Evolutionary conservation across 202 grass and related monocot species (phyloP), one percentile per base, ranked within the genome.

Genomic region (Alloteropsis angusta): DNA sequence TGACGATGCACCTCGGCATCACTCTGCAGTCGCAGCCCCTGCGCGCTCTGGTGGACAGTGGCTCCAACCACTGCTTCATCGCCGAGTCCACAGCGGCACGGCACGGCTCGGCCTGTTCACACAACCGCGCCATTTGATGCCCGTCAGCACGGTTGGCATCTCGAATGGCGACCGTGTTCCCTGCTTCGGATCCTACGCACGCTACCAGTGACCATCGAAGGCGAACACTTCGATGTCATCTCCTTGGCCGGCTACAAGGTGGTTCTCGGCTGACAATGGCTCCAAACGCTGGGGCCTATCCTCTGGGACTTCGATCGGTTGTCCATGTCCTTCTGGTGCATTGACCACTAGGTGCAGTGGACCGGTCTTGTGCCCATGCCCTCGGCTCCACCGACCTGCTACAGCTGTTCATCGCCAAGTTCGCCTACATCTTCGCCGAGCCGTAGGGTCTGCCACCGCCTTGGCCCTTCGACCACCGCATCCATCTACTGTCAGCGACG

Each of bases 81-180:
- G n/a, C 9, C 0, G 7, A 9, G 28, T 30, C n/a, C n/a, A n/a
- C n/a, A n/a, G n/a, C 8, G 1, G 2, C 0, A 5, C 21, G 2
- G 4, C 4, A 0, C 0, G 8, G 2, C 53, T 56, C 0, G 21
- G 19, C 21, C 10, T 57, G 1, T 0, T 2, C 4, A 0, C 0
- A n/a, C 3, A 10, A 1, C 21, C 21, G 0, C 9, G 18, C 0
- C 54, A 22, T 0, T 21, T 21, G 2, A 9, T 26, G 9, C 26
- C 22, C 0, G 1, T 57, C 2, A 10, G 22, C 1, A n/a, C n/a
- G n/a, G 54, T 57, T 0, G 9, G n/a, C n/a, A n/a, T n/a, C n/a
- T n/a, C 22, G 6, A 57, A 57, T 5, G 22, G 10, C 5, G 22
- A 57, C 1, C 54, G 10, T 3, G 3, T 57, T 2, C 9, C 10